A percentile compares a stretch with the other conserved stretches of the same genome.
phyloP scores from a whole-genome alignment of 2,329 filamentous ascomycete genomes.

The Berkeleyomyces basicola region DNA sequence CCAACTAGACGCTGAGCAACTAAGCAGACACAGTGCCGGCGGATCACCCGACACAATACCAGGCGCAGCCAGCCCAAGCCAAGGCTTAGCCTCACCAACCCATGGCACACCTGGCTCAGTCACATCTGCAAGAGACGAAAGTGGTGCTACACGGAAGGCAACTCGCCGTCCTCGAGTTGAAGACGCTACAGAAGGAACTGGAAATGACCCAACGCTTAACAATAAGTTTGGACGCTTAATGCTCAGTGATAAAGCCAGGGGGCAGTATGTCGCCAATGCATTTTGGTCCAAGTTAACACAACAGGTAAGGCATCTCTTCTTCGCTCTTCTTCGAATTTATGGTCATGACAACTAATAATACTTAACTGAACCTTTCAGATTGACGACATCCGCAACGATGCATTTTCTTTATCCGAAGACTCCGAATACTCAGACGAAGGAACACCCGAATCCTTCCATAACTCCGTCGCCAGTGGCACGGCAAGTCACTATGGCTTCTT shows the following conservation, averaged over 20 bases:
- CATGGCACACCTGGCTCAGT: conserved; percentile 7
- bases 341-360: not conserved
- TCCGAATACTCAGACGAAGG: conserved; percentile 48
- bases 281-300: conserved; percentile 65
- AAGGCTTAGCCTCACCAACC: conserved; percentile 2
- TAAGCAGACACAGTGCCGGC: conserved; percentile 2
- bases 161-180: not conserved
- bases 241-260: conserved; percentile 14
- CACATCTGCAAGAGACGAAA: not conserved
- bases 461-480: conserved; percentile 3
- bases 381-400: conserved; percentile 27
- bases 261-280: conserved; percentile 52
- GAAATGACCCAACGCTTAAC: conserved; percentile 3
- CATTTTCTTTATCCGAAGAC: conserved; percentile 24
- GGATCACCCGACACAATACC: conserved; percentile 7
- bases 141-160: not conserved
- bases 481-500: conserved; percentile 48
- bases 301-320: conserved; percentile 36
- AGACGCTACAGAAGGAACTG: conserved; percentile 2
- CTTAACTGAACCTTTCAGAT: conserved; percentile 18
- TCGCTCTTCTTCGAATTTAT: not conserved
- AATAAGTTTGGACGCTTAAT: conserved; percentile 14
- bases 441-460: conserved; percentile 22
- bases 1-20: conserved; percentile 41
- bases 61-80: not conserved